Percentiles rank a stretch among this genome's conserved stretches.
These are phyloP conservation scores for Cupressus sempervirens DNA, from an alignment of 75 land plant genomes.

Conservation along the genomic window DNA sequence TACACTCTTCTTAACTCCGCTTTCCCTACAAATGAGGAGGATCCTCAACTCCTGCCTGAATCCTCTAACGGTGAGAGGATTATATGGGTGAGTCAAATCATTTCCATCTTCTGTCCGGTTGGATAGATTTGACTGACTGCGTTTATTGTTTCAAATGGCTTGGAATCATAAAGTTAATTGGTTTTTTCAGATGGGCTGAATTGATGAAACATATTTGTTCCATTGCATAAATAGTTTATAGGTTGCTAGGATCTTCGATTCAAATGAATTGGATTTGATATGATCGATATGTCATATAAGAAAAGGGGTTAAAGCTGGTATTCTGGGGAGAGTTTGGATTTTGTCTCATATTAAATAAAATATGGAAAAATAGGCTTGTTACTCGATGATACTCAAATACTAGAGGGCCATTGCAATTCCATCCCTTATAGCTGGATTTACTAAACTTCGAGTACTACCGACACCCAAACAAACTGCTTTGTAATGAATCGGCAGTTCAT, in stretches of 20 bases:
- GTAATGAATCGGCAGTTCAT: no score
- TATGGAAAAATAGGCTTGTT: not conserved
- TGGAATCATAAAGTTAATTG: not conserved
- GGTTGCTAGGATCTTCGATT: not conserved
- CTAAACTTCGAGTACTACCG: no score
- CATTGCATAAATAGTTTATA: not conserved
- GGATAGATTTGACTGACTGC: not conserved
- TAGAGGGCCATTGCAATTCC: no score
- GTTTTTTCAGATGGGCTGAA: not conserved
- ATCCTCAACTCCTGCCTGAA: constrained; percentile 9
- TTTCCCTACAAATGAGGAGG: constrained; percentile 15
- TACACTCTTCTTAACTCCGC: constrained; percentile 37
- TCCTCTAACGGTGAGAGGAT: constrained; percentile 23
- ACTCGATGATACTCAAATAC: not conserved
- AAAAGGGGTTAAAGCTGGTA: not conserved
- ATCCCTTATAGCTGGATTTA: no score
- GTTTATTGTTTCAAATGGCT: not conserved
- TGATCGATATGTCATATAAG: not conserved
- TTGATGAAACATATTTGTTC: not conserved
- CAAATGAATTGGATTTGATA: not conserved
- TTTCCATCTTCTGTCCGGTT: not conserved
- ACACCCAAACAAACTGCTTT: no score
- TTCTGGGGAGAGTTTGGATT: no score
- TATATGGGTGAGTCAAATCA: constrained; percentile 40
- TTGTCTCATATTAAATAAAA: no score